A percentile compares a stretch with the other conserved stretches of the same genome.
Evolutionary conservation across 176 grass and related monocot genomes (phyloP).

Genomic region (Ampelocalamus luodianensis): DNA sequence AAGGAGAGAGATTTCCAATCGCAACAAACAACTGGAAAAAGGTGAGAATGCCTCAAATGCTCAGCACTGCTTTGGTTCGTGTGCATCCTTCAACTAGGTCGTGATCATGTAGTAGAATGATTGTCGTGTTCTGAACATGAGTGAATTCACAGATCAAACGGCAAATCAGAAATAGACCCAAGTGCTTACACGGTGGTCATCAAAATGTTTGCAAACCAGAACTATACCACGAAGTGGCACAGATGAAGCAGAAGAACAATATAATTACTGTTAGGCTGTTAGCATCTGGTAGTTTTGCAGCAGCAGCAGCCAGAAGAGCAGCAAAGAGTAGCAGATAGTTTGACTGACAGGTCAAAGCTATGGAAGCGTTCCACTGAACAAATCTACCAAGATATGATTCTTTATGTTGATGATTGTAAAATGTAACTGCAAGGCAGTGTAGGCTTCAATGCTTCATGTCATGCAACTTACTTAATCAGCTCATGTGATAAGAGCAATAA

Average conservation of each 20-base stretch:
- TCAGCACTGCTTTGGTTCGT: slow-evolving; percentile 29
- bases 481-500: slow-evolving; percentile 19
- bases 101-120: slow-evolving; percentile 38
- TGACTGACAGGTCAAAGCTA: slow-evolving; percentile 52
- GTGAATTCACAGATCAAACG: not conserved
- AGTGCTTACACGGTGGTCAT: not conserved
- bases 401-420: slow-evolving; percentile 29
- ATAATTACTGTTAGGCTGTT: slow-evolving; percentile 17
- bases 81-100: slow-evolving; percentile 43
- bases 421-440: slow-evolving; percentile 34
- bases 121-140: slow-evolving; percentile 24
- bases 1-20: slow-evolving; percentile 37
- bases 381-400: slow-evolving; percentile 37
- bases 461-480: not conserved
- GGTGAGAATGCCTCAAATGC: slow-evolving; percentile 18
- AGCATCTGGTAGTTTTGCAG: slow-evolving; percentile 3
- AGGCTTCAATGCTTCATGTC: slow-evolving; percentile 34
- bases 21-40: slow-evolving; percentile 51
- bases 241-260: slow-evolving; percentile 36
- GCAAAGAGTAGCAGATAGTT: slow-evolving; percentile 25
- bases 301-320: not conserved
- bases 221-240: not conserved
- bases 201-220: not conserved
- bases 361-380: slow-evolving; percentile 31
- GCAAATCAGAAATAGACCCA: slow-evolving; percentile 13